phyloP scores from a whole-genome alignment of 1,284 basidiomycete genomes.

The Ustanciosporium gigantosporum region DNA sequence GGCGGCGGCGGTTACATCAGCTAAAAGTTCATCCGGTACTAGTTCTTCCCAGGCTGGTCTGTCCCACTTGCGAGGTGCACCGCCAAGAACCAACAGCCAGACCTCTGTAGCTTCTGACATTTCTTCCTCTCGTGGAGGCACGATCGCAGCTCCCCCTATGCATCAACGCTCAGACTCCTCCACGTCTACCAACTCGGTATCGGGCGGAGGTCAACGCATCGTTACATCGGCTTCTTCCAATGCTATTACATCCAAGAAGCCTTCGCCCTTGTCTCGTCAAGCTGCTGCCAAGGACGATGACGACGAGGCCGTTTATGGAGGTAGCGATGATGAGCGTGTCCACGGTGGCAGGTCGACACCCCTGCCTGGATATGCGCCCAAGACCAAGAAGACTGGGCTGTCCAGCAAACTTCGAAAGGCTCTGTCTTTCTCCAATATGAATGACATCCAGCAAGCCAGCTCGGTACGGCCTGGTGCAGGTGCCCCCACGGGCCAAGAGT shows the following conservation, averaged over 20 bases:
- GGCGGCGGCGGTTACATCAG: not conserved
- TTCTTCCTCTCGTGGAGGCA: conserved; percentile 11
- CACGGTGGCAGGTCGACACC: conserved; percentile 40
- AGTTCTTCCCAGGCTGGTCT: conserved; percentile 29
- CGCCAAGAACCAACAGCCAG: conserved; percentile 35
- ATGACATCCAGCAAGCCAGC: conserved; percentile 25
- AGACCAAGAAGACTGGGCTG: conserved; percentile 46
- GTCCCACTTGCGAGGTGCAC: conserved; percentile 26
- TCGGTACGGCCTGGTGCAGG: not conserved
- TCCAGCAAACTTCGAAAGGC: conserved; percentile 53
- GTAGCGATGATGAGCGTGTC: conserved; percentile 50
- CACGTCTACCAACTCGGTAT: conserved; percentile 18
- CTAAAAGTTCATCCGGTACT: conserved; percentile 6
- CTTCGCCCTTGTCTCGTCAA: conserved; percentile 50
- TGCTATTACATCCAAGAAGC: conserved; percentile 33
- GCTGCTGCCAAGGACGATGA: conserved; percentile 39
- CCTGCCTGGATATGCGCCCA: conserved; percentile 38
- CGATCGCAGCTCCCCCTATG: not conserved
- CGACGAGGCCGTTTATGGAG: conserved; percentile 41
- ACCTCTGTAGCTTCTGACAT: conserved; percentile 22
- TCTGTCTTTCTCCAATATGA: conserved; percentile 49
- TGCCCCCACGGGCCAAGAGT: conserved; percentile 13
- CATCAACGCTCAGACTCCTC: conserved; percentile 29
- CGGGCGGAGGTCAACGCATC: conserved; percentile 7
- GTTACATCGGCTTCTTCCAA: not conserved